Conservation (phyloP, 768 basidiomycete genomes). For the Baorangia bicolor region DNA sequence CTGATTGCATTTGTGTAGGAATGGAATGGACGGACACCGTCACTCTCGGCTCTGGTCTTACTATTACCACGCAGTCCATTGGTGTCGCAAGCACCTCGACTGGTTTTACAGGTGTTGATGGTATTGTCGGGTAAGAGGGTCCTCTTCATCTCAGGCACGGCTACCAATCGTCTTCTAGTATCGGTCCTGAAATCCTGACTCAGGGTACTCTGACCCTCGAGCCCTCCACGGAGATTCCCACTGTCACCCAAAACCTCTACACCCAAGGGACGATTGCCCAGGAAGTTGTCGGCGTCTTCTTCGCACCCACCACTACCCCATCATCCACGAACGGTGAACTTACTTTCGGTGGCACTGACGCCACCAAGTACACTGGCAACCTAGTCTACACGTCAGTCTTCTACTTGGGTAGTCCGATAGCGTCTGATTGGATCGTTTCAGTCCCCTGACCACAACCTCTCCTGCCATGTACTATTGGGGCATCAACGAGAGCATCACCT, state of each 20-base stretch:
- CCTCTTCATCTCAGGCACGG: background rate
- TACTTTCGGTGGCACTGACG: constrained; percentile 45
- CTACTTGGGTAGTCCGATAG: background rate
- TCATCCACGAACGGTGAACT: constrained; percentile 48
- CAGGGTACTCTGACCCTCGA: constrained; percentile 29
- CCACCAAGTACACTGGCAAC: constrained; percentile 32
- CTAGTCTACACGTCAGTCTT: constrained; percentile 42
- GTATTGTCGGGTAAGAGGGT: constrained; percentile 56
- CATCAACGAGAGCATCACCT: constrained; percentile 54
- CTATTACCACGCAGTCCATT: constrained; percentile 57
- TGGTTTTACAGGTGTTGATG: constrained; percentile 54
- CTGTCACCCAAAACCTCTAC: constrained; percentile 58
- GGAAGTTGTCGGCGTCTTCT: constrained; percentile 49
- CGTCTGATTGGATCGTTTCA: constrained; percentile 16
- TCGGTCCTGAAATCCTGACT: constrained; percentile 61
- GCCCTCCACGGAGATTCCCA: constrained; percentile 39
- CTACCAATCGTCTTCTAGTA: constrained; percentile 34
- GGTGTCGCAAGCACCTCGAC: constrained; percentile 51
- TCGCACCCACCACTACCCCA: constrained; percentile 40
- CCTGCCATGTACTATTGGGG: constrained; percentile 59
- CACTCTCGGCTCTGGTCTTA: constrained; percentile 47
- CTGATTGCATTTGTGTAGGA: constrained; percentile 28
- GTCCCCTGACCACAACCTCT: constrained; percentile 46
- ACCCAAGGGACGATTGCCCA: constrained; percentile 38
- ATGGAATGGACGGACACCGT: constrained; percentile 54